Evolutionary conservation across 805 yeast species (phyloP).

Genomic region (Tetrapisispora taiwanensis): DNA sequence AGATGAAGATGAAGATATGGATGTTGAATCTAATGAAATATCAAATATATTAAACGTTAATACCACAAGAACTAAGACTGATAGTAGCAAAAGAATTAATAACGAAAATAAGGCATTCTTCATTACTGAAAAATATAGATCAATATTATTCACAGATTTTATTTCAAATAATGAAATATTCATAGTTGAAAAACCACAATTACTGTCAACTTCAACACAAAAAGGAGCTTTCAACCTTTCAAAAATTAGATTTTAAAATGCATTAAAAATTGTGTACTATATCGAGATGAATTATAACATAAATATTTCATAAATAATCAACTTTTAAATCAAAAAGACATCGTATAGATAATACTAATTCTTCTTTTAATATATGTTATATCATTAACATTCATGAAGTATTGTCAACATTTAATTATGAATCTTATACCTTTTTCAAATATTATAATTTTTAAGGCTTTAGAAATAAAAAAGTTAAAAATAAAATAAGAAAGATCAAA

Average conservation of each 20-base stretch:
- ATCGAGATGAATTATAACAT: too few relatives aligned
- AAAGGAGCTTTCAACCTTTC: slow-evolving; percentile 58
- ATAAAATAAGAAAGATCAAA: too few relatives aligned
- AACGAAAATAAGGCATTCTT: slow-evolving; percentile 45
- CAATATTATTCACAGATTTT: slow-evolving; percentile 51
- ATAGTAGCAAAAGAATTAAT: slow-evolving; percentile 18
- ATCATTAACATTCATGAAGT: too few relatives aligned
- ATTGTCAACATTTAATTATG: too few relatives aligned
- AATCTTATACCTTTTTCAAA: too few relatives aligned
- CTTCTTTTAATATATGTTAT: too few relatives aligned
- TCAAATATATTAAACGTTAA: slow-evolving; percentile 4
- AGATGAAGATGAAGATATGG: slow-evolving; percentile 25
- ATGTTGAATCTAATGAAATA: slow-evolving; percentile 15
- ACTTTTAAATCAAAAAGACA: too few relatives aligned
- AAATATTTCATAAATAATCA: too few relatives aligned
- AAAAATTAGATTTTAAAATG: slow-evolving; percentile 37
- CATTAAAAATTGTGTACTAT: not conserved
- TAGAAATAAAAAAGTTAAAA: too few relatives aligned
- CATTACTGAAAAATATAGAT: slow-evolving; percentile 66
- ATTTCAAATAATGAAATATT: slow-evolving; percentile 49
- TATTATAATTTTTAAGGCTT: too few relatives aligned
- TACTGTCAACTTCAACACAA: slow-evolving; percentile 36
- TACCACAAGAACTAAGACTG: slow-evolving; percentile 8
- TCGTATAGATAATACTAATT: too few relatives aligned
- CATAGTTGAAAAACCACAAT: slow-evolving; percentile 67